Conservation (phyloP, 352 stramenopile genomes). For the Thalassiosira delicatula region DNA sequence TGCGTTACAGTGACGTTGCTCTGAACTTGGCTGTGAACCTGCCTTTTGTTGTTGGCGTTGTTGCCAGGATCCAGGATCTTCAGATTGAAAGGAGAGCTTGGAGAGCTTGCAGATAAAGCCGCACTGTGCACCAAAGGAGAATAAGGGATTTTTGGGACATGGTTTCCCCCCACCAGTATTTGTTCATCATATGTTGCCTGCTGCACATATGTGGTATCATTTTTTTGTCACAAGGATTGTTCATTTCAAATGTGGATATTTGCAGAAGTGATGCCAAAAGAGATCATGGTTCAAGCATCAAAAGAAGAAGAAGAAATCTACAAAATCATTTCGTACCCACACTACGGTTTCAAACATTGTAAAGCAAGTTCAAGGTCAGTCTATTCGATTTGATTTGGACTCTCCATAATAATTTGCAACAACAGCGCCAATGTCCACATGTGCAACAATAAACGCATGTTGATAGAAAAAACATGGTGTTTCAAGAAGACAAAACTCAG, state of each 20-base stretch:
- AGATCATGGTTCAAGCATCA: too few relatives aligned
- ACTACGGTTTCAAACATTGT: too few relatives aligned
- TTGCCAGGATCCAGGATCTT: conserved; percentile 10
- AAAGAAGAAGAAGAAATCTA: too few relatives aligned
- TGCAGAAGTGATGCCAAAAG: background rate
- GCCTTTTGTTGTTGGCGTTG: background rate
- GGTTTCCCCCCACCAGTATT: background rate
- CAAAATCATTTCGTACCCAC: too few relatives aligned
- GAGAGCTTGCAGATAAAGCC: background rate
- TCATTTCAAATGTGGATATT: background rate
- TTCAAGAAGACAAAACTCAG: background rate
- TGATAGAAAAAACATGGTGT: conserved; percentile 2
- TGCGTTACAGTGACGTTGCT: too few relatives aligned
- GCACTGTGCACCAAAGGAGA: too few relatives aligned
- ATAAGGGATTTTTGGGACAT: background rate
- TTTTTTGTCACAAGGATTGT: background rate
- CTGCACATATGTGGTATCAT: background rate
- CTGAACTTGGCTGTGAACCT: conserved; percentile 12
- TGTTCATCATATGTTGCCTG: background rate
- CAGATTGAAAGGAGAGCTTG: background rate
- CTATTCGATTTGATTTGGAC: too few relatives aligned
- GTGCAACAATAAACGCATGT: too few relatives aligned
- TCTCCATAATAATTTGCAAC: too few relatives aligned
- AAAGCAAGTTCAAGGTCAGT: too few relatives aligned
- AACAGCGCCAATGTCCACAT: too few relatives aligned